Conservation (phyloP, 2,329 filamentous ascomycete genomes). For the Colletotrichum lindemuthianum region DNA sequence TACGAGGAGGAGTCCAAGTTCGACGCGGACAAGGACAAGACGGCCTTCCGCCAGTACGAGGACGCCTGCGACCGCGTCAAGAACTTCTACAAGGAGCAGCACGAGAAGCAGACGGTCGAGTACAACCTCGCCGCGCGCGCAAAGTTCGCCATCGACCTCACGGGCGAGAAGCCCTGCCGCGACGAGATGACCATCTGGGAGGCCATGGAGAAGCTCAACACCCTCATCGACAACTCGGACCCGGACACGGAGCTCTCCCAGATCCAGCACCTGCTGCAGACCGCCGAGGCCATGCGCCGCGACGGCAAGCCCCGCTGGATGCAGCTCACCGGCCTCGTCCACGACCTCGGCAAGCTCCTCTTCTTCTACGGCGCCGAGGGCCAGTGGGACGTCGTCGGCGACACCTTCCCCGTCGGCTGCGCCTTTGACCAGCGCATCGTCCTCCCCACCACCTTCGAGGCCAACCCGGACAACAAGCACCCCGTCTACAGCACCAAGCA, state of each 20-base stretch:
- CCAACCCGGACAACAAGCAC: conserved; percentile 79
- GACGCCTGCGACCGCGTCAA: conserved; percentile 86
- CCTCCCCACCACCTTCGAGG: conserved; percentile 79
- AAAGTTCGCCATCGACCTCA: conserved; percentile 59
- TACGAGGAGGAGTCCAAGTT: conserved; percentile 70
- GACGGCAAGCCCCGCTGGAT: conserved; percentile 87
- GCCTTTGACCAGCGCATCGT: conserved; percentile 81
- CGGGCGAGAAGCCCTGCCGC: conserved; percentile 66
- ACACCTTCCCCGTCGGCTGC: conserved; percentile 84
- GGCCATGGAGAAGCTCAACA: conserved; percentile 92
- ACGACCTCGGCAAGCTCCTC: conserved; percentile 83
- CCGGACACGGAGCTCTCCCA: conserved; percentile 88
- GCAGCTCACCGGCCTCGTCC: conserved; percentile 80
- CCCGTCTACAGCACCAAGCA: conserved; percentile 78
- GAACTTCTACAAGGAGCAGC: conserved; percentile 82
- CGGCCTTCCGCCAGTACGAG: conserved; percentile 83
- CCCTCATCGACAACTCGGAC: conserved; percentile 89
- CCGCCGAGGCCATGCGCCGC: conserved; percentile 87
- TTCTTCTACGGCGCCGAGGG: conserved; percentile 85
- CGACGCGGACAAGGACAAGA: conserved; percentile 81
- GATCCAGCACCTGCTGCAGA: conserved; percentile 90
- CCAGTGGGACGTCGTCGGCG: conserved; percentile 94
- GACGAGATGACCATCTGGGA: conserved; percentile 89
- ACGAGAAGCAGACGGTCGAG: conserved; percentile 78
- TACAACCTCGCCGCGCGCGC: conserved; percentile 85